A percentile compares a stretch with the other conserved stretches of the same genome.
phyloP scores from a whole-genome alignment of 139 green algal genomes.

The Picochlorum sp. region DNA sequence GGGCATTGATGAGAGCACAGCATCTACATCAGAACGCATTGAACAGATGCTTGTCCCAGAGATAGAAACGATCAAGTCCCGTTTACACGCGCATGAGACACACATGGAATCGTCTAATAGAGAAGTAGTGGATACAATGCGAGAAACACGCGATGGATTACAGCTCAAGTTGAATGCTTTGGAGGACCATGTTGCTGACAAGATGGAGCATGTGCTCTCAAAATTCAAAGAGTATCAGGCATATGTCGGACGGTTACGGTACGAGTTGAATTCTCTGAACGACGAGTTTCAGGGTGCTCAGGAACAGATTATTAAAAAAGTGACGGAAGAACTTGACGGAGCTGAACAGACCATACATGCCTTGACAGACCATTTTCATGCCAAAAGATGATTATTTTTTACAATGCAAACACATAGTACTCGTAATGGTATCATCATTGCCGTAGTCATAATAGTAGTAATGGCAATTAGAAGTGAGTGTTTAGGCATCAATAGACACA shows the following conservation, averaged over 20 bases:
- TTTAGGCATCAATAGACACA: background rate
- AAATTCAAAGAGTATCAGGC: conserved; percentile 24
- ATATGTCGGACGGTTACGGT: conserved; percentile 23
- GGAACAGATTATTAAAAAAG: background rate
- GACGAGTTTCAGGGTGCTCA: background rate
- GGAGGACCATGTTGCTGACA: conserved; percentile 1
- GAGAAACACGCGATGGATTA: background rate
- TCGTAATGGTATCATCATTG: too few relatives aligned
- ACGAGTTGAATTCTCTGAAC: conserved; percentile 9
- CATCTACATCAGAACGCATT: too few relatives aligned
- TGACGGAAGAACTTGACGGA: background rate
- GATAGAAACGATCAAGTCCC: too few relatives aligned
- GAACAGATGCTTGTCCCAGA: too few relatives aligned
- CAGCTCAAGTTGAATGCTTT: background rate
- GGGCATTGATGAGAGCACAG: too few relatives aligned
- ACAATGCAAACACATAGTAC: background rate
- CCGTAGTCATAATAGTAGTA: too few relatives aligned
- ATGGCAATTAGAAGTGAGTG: too few relatives aligned
- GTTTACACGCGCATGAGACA: background rate
- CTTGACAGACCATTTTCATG: background rate
- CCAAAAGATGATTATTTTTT: background rate
- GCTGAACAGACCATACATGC: background rate
- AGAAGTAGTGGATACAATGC: background rate
- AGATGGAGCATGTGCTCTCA: background rate
- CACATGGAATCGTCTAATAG: background rate